Evolutionary conservation across 2,329 filamentous ascomycete species (phyloP), one percentile per base, ranked within the genome.

Genomic region (Sporothrix protearum): DNA sequence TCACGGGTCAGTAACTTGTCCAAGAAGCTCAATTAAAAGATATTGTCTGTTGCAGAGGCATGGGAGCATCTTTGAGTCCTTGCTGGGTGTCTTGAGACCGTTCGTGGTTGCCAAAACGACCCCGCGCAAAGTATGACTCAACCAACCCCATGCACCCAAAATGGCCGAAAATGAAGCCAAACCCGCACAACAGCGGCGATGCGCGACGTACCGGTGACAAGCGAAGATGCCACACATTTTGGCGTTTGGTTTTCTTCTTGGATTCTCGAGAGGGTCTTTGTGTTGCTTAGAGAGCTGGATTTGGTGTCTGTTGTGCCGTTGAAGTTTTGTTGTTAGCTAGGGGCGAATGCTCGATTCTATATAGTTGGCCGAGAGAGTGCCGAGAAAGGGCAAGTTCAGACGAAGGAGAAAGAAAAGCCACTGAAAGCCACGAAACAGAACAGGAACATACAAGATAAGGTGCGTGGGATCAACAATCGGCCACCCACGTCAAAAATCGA

Each of bases 211-310:
- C 94, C 88, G 86, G 83, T 97, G 93, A 84, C 94, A 97, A 78
- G 93, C 94, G 83, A 97, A 97, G 80, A 97, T 97, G 83, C 94
- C 94, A 91, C 94, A 97, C 94, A 97, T 97, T 64, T 73, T 80
- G 78, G 74, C 59, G 28, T 9, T 19, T n/a, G 9, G 16, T 45
- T 49, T 14, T 7, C 10, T 33, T 3, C 2, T 25, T 71, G 45
- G 36, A 33, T 3, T 51, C 39, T 42, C 30, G 42, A 49, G 68
- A 42, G 47, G 36, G 14, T 67, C 33, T 30, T 22, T 66, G 33
- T 22, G 42, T 22, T 63, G 51, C 14, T 71, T 66, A 36, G 47
- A 66, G 25, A 36, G 53, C 63, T 64, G 14, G 30, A n/a, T 28
- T 19, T 12, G 53, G n/a, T 16, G 7, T 16, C 53, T 51, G 57